These are phyloP conservation scores for Plasmodium coatneyi DNA, from an alignment of 169 alveolate species.

Conservation along the genomic window DNA sequence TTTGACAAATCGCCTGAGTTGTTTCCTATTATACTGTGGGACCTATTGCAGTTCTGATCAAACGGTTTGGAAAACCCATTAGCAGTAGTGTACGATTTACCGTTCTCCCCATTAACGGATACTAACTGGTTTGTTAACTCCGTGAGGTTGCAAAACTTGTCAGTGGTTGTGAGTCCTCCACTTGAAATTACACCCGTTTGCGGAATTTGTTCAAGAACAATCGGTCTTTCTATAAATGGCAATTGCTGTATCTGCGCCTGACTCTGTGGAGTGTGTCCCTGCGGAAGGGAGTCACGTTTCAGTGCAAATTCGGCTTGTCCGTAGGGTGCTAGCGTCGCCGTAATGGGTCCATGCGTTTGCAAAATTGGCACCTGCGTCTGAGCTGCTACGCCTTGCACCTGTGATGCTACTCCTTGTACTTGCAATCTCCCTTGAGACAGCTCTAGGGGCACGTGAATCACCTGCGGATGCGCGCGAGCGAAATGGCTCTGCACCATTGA, in stretches of 20 bases:
- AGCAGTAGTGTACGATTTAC: neutral
- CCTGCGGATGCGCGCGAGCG: neutral
- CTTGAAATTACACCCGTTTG: neutral
- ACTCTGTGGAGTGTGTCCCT: neutral
- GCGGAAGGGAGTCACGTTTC: neutral
- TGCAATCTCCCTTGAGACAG: neutral
- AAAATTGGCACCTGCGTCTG: neutral
- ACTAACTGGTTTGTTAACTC: constrained; percentile 12
- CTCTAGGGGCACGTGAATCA: constrained; percentile 1
- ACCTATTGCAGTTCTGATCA: neutral
- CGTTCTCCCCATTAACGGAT: neutral
- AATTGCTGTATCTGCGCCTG: neutral
- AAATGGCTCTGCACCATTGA: neutral
- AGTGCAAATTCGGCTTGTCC: neutral
- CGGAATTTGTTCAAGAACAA: neutral
- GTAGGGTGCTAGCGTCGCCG: neutral
- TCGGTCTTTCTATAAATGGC: constrained; percentile 35
- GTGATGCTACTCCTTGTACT: neutral
- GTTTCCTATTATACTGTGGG: neutral
- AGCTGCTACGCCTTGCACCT: neutral
- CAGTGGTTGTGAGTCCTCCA: neutral
- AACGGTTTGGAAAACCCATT: neutral
- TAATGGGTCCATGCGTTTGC: neutral
- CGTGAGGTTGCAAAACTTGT: neutral
- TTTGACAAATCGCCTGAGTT: constrained; percentile 1